phyloP scores from a whole-genome alignment of 2,329 filamentous ascomycete species.

The Thermothelomyces thermophilus region DNA sequence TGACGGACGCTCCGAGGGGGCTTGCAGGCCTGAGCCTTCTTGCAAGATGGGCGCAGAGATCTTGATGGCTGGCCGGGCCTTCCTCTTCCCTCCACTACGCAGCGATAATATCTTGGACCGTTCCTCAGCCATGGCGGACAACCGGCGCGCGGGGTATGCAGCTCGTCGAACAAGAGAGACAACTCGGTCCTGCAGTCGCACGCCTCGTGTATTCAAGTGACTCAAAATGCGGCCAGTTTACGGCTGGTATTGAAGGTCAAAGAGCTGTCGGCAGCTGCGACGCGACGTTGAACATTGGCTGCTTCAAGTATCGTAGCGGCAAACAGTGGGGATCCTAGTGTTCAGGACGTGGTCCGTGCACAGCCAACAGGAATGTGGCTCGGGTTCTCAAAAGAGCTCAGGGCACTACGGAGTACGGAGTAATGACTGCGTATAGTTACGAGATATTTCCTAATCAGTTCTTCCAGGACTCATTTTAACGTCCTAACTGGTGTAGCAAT shows the following conservation, averaged over 20 bases:
- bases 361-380: too few relatives aligned
- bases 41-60: slow-evolving; percentile 56
- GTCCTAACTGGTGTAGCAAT: too few relatives aligned
- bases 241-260: too few relatives aligned
- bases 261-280: too few relatives aligned
- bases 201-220: too few relatives aligned
- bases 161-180: neutral
- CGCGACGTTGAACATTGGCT: neutral
- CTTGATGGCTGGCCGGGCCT: slow-evolving; percentile 55
- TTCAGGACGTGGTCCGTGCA: too few relatives aligned
- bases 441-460: too few relatives aligned
- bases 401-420: too few relatives aligned
- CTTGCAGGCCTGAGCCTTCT: slow-evolving; percentile 36
- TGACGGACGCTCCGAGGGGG: slow-evolving; percentile 26
- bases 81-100: slow-evolving; percentile 54
- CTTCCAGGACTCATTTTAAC: too few relatives aligned
- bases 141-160: neutral
- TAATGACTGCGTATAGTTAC: too few relatives aligned
- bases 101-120: slow-evolving; percentile 58
- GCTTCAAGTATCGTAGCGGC: neutral
- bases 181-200: neutral
- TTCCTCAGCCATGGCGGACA: slow-evolving; percentile 52
- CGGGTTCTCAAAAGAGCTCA: too few relatives aligned
- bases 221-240: too few relatives aligned
- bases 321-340: neutral